These are phyloP conservation scores for Lignosus rhinocerotis DNA, from an alignment of 1,284 basidiomycete species.

Conservation along the genomic window DNA sequence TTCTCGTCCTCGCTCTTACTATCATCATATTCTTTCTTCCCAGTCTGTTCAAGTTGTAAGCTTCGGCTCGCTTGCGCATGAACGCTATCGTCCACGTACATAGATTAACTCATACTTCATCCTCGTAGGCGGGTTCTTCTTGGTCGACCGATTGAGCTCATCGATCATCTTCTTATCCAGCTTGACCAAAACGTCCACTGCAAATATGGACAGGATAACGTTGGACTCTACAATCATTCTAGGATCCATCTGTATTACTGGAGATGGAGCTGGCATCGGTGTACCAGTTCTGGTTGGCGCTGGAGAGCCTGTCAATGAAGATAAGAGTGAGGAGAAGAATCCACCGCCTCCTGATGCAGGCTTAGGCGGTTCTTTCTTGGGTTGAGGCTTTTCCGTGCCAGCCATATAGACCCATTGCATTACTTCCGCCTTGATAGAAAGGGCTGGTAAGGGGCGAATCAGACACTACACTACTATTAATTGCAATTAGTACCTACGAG, in stretches of 20 bases:
- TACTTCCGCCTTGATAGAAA: conserved; percentile 82
- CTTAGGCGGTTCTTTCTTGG: conserved; percentile 32
- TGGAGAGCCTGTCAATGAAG: conserved; percentile 52
- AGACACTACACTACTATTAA: not conserved
- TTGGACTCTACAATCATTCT: conserved; percentile 58
- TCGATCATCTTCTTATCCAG: conserved; percentile 71
- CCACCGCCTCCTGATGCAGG: conserved; percentile 43
- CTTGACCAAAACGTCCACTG: conserved; percentile 77
- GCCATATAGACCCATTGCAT: conserved; percentile 81
- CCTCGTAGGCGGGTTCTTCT: conserved; percentile 86
- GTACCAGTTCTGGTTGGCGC: conserved; percentile 43
- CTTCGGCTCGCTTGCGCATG: not conserved
- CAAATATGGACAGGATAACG: conserved; percentile 82
- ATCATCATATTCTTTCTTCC: conserved; percentile 85
- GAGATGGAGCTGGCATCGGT: conserved; percentile 42
- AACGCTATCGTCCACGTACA: conserved; percentile 43
- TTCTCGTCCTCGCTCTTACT: conserved; percentile 68
- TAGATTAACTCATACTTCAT: conserved; percentile 88
- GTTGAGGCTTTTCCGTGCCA: conserved; percentile 62
- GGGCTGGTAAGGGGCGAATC: conserved; percentile 41
- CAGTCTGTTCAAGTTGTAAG: conserved; percentile 54
- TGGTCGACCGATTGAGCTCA: conserved; percentile 90
- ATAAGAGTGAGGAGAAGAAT: conserved; percentile 81
- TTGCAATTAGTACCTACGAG: conserved; percentile 44
- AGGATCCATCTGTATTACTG: conserved; percentile 52